Percentiles rank a stretch among this genome's conserved stretches.
These are phyloP conservation scores for Phialemonium atrogriseum DNA, from an alignment of 2,329 filamentous ascomycete species.

Conservation along the genomic window DNA sequence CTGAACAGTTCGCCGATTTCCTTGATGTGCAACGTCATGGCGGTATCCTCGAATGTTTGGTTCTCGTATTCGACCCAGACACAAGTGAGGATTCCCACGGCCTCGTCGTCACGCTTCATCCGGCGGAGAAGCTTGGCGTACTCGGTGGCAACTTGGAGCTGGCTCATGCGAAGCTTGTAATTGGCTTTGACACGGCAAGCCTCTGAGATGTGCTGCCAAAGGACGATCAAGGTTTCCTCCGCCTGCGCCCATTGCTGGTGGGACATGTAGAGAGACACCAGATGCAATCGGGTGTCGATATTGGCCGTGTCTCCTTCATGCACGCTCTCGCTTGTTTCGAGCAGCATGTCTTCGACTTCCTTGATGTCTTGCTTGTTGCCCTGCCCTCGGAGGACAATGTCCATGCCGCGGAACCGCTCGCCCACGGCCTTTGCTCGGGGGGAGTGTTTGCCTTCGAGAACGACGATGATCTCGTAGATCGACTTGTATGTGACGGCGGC, in stretches of 20 bases:
- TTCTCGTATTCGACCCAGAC: slow-evolving; percentile 32
- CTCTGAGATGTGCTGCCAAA: slow-evolving; percentile 29
- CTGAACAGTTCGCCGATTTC: slow-evolving; percentile 25
- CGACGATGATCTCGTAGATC: slow-evolving; percentile 23
- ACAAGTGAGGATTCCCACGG: slow-evolving; percentile 28
- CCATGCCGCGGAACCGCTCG: slow-evolving; percentile 22
- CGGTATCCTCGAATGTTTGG: slow-evolving; percentile 20
- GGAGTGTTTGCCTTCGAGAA: slow-evolving; percentile 23
- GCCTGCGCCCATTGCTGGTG: slow-evolving; percentile 23
- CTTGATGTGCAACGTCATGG: slow-evolving; percentile 24
- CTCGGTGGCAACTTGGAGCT: slow-evolving; percentile 28
- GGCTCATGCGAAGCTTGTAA: slow-evolving; percentile 24
- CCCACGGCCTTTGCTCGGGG: slow-evolving; percentile 19
- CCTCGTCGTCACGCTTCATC: slow-evolving; percentile 24
- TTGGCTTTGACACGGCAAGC: slow-evolving; percentile 19
- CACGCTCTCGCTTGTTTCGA: slow-evolving; percentile 25
- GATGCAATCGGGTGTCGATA: slow-evolving; percentile 24
- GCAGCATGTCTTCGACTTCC: slow-evolving; percentile 23
- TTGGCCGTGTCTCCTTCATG: slow-evolving; percentile 22
- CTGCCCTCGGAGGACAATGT: slow-evolving; percentile 22
- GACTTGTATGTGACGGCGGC: slow-evolving; percentile 23
- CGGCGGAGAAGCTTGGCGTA: slow-evolving; percentile 25
- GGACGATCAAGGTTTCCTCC: slow-evolving; percentile 28
- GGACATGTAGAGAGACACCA: slow-evolving; percentile 25
- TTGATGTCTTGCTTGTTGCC: slow-evolving; percentile 16